Base-by-base conservation (phyloP, 2,329 filamentous ascomycete species). In the Paraphoma sp. region DNA sequence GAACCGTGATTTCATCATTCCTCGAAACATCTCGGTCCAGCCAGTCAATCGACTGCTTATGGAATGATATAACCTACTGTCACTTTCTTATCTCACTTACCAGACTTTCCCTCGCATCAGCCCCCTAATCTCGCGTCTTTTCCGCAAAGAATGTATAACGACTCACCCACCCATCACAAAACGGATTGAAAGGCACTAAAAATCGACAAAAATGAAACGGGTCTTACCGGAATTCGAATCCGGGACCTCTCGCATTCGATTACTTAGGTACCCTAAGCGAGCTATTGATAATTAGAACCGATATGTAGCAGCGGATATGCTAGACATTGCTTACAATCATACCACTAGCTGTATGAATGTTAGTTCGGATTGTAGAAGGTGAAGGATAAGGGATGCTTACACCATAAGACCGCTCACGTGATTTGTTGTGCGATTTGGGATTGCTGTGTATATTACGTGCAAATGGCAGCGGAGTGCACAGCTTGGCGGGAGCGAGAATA, bases 141-240 rank as follows among this genome's bases (percentile, higher is more conserved):
- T n/a, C n/a, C n/a, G n/a, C n/a, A n/a, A n/a, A n/a, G n/a, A n/a
- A n/a, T n/a, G n/a, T n/a, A n/a, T n/a, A n/a, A n/a, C n/a, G n/a
- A n/a, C 10, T 36, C 33, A 36, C 14, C 33, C 6, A 6, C 33
- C 33, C 10, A 7, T 4, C 33, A 10, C 33, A 36, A 36, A 6
- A 7, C 33, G 3, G 31, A 36, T 7, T 36, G 10, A 10, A 3
- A 36, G 14, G 14, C 33, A 5, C 23, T 5, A 23, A 23, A 36
- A 36, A 36, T 36, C 23, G 23, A 14, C 33, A 36, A 36, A 36
- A 55, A 60, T 56, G 54, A 53, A 30, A 48, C 30, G 59, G 59
- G 59, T 62, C 59, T 51, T 62, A 51, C 59, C 59, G 59, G 56
- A 56, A 62, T 56, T 62, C 59, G 59, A 62, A 62, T 56, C 53